phyloP scores from a whole-genome alignment of 1,139 yeast species.

The Wickerhamiella pararugosa region DNA sequence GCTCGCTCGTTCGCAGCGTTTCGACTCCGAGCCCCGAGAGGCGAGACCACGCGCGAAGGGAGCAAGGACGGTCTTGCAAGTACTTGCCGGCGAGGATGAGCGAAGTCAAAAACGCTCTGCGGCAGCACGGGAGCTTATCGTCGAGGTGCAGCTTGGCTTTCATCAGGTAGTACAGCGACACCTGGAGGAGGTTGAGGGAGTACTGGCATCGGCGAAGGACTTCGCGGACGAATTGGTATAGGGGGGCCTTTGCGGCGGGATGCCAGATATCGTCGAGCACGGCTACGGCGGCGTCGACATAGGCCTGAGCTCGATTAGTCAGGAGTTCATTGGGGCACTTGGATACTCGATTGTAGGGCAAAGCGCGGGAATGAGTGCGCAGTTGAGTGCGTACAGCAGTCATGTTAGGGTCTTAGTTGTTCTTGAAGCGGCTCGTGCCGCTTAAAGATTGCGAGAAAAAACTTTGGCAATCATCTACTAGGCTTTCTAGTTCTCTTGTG shows the following conservation, averaged over 20 bases:
- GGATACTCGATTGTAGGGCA: not conserved
- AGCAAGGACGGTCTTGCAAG: slow-evolving; percentile 56
- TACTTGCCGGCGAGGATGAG: slow-evolving; percentile 59
- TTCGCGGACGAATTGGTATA: slow-evolving; percentile 38
- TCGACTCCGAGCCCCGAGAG: slow-evolving; percentile 46
- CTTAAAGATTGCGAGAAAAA: too few species aligned
- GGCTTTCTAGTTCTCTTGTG: too few species aligned
- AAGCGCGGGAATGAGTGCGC: too few species aligned
- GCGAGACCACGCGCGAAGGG: slow-evolving; percentile 60
- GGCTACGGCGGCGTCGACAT: slow-evolving; percentile 1
- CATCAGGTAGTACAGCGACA: slow-evolving; percentile 48
- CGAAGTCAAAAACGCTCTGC: slow-evolving; percentile 50
- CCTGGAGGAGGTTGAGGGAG: slow-evolving; percentile 48
- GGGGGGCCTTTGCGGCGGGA: not conserved
- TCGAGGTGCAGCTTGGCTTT: slow-evolving; percentile 28
- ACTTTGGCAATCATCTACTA: too few species aligned
- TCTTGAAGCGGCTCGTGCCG: too few species aligned
- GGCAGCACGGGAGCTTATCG: slow-evolving; percentile 32
- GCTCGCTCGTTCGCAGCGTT: slow-evolving; percentile 40
- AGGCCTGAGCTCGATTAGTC: not conserved
- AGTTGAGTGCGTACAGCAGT: too few species aligned
- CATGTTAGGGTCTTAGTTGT: too few species aligned
- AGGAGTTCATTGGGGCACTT: not conserved
- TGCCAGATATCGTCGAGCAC: slow-evolving; percentile 1
- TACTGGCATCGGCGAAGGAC: slow-evolving; percentile 55